These are phyloP conservation scores for Solanum hybrid DNA, from an alignment of 305 asterid genomes.

Conservation along the genomic window DNA sequence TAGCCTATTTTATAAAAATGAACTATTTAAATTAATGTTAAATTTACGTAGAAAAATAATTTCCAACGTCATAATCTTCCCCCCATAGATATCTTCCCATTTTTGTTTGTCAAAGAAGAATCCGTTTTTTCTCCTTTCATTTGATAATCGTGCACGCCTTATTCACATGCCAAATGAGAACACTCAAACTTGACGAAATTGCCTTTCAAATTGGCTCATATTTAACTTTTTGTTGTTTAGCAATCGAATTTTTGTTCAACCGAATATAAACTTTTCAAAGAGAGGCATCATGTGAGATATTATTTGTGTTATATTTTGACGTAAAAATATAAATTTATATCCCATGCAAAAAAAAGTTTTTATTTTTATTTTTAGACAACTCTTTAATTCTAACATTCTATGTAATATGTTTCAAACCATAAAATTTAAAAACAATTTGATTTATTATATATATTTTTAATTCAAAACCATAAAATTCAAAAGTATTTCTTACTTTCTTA, in stretches of 20 bases:
- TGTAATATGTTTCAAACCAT: neutral
- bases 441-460: too few relatives aligned
- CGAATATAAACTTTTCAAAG: too few relatives aligned
- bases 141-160: conserved; percentile 2
- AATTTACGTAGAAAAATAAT: neutral
- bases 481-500: too few relatives aligned
- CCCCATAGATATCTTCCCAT: neutral
- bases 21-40: neutral
- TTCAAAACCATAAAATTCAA: neutral
- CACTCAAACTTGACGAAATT: neutral
- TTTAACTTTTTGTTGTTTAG: too few relatives aligned
- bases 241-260: too few relatives aligned
- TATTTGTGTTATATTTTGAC: neutral
- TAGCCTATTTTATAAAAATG: neutral
- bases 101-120: neutral
- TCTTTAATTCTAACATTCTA: too few relatives aligned
- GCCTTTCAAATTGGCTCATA: neutral
- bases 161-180: neutral
- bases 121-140: neutral
- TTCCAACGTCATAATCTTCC: neutral
- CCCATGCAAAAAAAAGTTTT: neutral
- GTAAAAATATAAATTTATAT: too few relatives aligned
- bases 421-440: too few relatives aligned
- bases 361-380: neutral
- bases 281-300: neutral